Evolutionary conservation across 176 grass and related monocot species (phyloP), one percentile per base, ranked within the genome.

Genomic region (Lolium perenne): DNA sequence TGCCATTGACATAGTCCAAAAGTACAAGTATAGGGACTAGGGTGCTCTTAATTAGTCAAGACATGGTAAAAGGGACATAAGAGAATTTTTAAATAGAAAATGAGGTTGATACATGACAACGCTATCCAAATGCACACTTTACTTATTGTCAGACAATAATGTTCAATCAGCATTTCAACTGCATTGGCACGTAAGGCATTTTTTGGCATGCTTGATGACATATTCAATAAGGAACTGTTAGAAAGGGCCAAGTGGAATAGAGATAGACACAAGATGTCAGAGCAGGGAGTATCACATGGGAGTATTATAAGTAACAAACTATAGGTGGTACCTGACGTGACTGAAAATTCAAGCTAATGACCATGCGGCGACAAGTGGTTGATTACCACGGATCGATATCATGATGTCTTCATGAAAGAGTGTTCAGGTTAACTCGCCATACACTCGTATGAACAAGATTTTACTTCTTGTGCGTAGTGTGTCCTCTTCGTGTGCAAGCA

Each of bases 361-460:
- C 38, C 20, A 80, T 66, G 79, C 12, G 5, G 73, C 14, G 23
- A 23, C 40, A 29, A 29, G 84, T 87, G 80, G 38, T 83, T 91
- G 84, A 87, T 91, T 80, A 90, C 56, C 38, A 25, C 56, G 57
- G 12, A 41, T 10, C 86, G 84, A 90, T 78, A 55, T 86, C 83
- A 83, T 11, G 84, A 82, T 74, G 74, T 47, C 67, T n/a, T 87
- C 74, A 80, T 67, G 26, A 35, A 64, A 35, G 11, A 11, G 21
- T 65, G 22, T 65, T 29, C 17, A 57, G 17, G 9, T 53, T 38
- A 20, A 12, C 6, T 29, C 8, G 26, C 29, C 0, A 56, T 77
- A n/a, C 50, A 12, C 12, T 32, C 8, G 15, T 63, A 6, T 64
- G 77, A 64, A 49, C 58, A 17, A 12, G 25, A 18, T 5, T 26